Evolutionary conservation across 495 filamentous ascomycete genomes (phyloP).

Genomic region (Poronia punctata): DNA sequence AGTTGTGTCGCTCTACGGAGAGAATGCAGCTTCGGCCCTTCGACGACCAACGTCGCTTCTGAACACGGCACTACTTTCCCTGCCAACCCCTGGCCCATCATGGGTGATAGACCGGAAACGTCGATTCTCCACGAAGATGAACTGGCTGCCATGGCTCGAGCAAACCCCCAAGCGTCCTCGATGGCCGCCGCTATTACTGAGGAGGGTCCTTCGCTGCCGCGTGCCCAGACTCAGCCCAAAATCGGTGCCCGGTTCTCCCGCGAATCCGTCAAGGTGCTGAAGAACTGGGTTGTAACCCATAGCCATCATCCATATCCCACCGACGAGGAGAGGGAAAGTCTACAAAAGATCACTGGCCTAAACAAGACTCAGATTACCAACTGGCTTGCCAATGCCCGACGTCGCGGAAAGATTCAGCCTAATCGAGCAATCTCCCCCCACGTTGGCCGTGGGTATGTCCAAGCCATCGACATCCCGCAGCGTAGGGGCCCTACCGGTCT

Average conservation of each 20-base stretch:
- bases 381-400: conserved; percentile 80
- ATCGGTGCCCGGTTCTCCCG: conserved; percentile 61
- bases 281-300: conserved; percentile 71
- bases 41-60: conserved; percentile 19
- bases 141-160: conserved; percentile 31
- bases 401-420: conserved; percentile 63
- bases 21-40: conserved; percentile 58
- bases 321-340: conserved; percentile 68
- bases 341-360: conserved; percentile 65
- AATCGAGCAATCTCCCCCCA: conserved; percentile 52
- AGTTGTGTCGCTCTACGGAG: conserved; percentile 71
- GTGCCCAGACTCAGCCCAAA: conserved; percentile 26
- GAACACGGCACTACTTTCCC: conserved; percentile 28
- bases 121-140: conserved; percentile 41
- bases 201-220: conserved; percentile 18
- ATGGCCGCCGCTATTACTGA: conserved; percentile 33
- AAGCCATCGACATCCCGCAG: conserved; percentile 61
- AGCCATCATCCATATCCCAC: conserved; percentile 73
- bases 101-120: conserved; percentile 38
- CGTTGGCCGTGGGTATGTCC: conserved; percentile 41
- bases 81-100: conserved; percentile 36
- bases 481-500: conserved; percentile 40
- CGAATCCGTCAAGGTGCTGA: conserved; percentile 65
- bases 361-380: conserved; percentile 72
- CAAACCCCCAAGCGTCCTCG: conserved; percentile 45